Conservation (phyloP, 164 flowering plant species). For the Taxillus chinensis region DNA sequence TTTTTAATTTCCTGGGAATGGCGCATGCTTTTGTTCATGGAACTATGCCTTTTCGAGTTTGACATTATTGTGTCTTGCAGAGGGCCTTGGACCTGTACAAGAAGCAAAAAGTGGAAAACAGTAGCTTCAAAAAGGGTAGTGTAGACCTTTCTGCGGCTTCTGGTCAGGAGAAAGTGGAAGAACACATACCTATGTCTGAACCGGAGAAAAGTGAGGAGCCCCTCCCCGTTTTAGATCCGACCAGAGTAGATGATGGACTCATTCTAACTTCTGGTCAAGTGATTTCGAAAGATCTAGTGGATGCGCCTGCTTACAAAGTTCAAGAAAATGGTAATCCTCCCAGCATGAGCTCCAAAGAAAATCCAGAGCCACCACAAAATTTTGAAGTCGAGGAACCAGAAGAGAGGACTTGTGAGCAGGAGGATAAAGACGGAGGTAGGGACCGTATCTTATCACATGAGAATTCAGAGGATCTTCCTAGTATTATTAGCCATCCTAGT, state of each 20-base stretch:
- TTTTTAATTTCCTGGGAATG: no score
- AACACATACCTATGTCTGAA: neutral
- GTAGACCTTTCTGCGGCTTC: slow-evolving; percentile 4
- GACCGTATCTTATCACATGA: neutral
- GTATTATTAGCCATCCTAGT: neutral
- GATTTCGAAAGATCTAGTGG: neutral
- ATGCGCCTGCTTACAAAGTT: neutral
- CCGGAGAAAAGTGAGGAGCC: neutral
- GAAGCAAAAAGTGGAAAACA: slow-evolving; percentile 30
- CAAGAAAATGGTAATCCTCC: neutral
- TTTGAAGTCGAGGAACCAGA: neutral
- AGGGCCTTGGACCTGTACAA: slow-evolving; percentile 60
- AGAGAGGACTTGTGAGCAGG: no score
- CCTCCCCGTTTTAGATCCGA: neutral
- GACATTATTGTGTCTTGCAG: slow-evolving; percentile 26
- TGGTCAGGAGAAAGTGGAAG: slow-evolving; percentile 6
- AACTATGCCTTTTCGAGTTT: neutral
- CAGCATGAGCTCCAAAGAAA: neutral
- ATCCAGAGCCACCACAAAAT: neutral
- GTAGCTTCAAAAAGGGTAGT: slow-evolving; percentile 1
- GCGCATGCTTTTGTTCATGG: neutral
- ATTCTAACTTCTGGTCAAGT: neutral
- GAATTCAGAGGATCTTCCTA: neutral
- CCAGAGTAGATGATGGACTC: neutral
- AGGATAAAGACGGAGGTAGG: neutral